Evolutionary conservation across 2,329 filamentous ascomycete species (phyloP), one percentile per base, ranked within the genome.

Genomic region (Nigrospora osmanthi): DNA sequence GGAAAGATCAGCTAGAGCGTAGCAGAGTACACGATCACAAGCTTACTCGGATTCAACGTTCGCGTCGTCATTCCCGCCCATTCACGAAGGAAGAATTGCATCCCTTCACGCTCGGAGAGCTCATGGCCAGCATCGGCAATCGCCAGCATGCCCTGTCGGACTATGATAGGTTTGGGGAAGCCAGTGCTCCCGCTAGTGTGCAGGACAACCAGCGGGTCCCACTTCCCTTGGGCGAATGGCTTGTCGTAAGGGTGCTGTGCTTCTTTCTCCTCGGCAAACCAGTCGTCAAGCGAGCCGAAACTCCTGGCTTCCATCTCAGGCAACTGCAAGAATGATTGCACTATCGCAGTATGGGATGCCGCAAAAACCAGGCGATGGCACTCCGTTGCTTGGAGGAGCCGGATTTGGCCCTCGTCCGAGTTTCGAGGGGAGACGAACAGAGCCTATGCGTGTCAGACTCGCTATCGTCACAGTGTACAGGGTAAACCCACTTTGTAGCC

Each of bases 141-240:
- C 2, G 61, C 54, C 12, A 64, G 16, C 52, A 63, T 59, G 16
- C 70, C 62, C 6, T 69, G 62, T 4, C 54, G 53, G 17, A 59
- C 52, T 10, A 69, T 49, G 16, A 75, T 60, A 2, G 70, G 70
- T 51, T 71, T 73, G 0, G 71, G 71, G 4, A 71, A 57, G 0
- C 70, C 70, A 0, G 70, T 72, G 36, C 64, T 70, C 6, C 71
- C 71, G 43, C 67, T 71, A 1, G 70, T 73, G 52, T 74, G 71
- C 10, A 73, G 50, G 2, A 72, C 59, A 3, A 63, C 38, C 4
- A 67, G 43, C 0, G 70, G 69, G 4, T 73, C 68, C 58, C 63
- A 66, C 45, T 63, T 53, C 0, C 61, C 68, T 43, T 71, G 54
- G 4, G 70, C 66, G 33, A 64, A 72, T 0, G 64, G 64, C 54